Percentiles rank a stretch among this genome's conserved stretches.
These are phyloP conservation scores for Dicorynia guianensis DNA, from an alignment of 306 rosid species.

Conservation along the genomic window DNA sequence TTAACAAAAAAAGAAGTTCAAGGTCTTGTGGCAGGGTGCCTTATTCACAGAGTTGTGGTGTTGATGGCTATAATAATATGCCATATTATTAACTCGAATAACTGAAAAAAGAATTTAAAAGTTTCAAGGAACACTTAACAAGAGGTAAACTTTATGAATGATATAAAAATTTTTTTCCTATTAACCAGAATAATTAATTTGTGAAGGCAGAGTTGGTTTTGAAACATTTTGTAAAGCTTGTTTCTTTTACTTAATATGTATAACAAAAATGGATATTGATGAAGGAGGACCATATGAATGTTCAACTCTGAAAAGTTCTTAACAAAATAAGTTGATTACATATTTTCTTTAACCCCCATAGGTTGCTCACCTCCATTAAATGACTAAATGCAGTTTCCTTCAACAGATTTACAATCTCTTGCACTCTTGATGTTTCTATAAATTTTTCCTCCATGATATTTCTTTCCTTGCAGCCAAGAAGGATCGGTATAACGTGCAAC, in stretches of 20 bases:
- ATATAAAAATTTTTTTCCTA: too few relatives aligned
- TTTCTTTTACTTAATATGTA: slow-evolving; percentile 25
- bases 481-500: slow-evolving; percentile 64
- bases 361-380: slow-evolving; percentile 85
- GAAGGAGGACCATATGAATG: slow-evolving; percentile 18
- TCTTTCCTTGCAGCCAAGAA: slow-evolving; percentile 74
- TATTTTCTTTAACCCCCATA: slow-evolving; percentile 8
- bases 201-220: slow-evolving; percentile 28
- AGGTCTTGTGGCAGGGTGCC: too few relatives aligned
- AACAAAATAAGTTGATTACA: slow-evolving; percentile 19
- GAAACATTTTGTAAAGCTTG: slow-evolving; percentile 4
- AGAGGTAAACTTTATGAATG: too few relatives aligned
- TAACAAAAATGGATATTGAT: slow-evolving; percentile 12
- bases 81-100: too few relatives aligned
- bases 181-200: not conserved
- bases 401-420: slow-evolving; percentile 56
- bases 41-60: too few relatives aligned
- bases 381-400: slow-evolving; percentile 83
- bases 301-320: not conserved
- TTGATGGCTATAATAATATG: too few relatives aligned
- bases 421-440: slow-evolving; percentile 44
- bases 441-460: slow-evolving; percentile 53
- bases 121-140: too few relatives aligned
- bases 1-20: too few relatives aligned
- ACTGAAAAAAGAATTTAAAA: too few relatives aligned